phyloP scores from a whole-genome alignment of 2,329 filamentous ascomycete genomes.

The Scortechinia acanthostroma region DNA sequence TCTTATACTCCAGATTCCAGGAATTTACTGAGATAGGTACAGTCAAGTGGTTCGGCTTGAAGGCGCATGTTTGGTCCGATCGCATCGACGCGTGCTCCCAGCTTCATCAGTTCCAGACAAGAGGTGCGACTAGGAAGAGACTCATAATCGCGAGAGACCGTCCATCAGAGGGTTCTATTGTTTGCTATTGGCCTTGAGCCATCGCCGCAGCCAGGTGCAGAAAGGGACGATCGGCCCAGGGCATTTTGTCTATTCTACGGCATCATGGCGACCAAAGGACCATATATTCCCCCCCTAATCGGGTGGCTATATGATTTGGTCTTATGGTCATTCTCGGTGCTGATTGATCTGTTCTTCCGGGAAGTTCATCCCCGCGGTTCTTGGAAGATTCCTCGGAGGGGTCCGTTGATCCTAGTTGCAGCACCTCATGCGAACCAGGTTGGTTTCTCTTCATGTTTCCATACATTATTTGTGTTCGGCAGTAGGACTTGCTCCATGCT shows the following conservation, averaged over 20 bases:
- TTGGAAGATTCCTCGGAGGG: conserved; percentile 85
- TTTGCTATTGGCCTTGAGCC: not conserved
- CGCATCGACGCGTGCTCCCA: too few relatives aligned
- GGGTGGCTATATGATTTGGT: conserved; percentile 73
- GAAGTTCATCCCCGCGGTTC: conserved; percentile 91
- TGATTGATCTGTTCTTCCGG: conserved; percentile 94
- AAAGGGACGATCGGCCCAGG: too few relatives aligned
- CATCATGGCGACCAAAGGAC: not conserved
- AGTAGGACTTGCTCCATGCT: too few relatives aligned
- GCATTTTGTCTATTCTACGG: too few relatives aligned
- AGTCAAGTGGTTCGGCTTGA: too few relatives aligned
- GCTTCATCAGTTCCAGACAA: too few relatives aligned
- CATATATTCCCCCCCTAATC: conserved; percentile 53
- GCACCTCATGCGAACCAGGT: conserved; percentile 95
- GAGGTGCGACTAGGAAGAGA: too few relatives aligned
- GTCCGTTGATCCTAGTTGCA: conserved; percentile 89
- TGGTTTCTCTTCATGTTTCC: conserved; percentile 15
- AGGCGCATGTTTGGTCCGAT: too few relatives aligned
- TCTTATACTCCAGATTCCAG: too few relatives aligned
- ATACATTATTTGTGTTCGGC: not conserved
- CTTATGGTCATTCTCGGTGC: conserved; percentile 70
- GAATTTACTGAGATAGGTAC: too few relatives aligned
- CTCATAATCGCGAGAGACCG: too few relatives aligned
- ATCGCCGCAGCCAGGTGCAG: not conserved
- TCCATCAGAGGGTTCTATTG: too few relatives aligned